phyloP scores from a whole-genome alignment of 1,284 basidiomycete genomes.

The Apiotrichum sp. region DNA sequence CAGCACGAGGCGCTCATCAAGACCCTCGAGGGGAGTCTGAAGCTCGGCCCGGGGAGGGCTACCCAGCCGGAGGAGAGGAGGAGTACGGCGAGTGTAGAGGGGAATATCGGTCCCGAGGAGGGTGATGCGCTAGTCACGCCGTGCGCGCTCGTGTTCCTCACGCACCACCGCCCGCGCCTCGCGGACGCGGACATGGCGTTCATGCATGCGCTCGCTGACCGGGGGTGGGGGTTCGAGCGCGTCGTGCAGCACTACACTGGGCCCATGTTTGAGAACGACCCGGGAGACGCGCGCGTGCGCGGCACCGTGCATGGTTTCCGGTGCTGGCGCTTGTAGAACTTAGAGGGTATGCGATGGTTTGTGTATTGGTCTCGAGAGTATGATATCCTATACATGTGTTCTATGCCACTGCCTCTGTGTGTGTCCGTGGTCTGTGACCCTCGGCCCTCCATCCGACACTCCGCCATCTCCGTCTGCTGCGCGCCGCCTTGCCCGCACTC shows the following conservation, averaged over 20 bases:
- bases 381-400: neutral
- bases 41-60: constrained; percentile 25
- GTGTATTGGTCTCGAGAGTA: neutral
- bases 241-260: constrained; percentile 62
- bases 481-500: too few relatives aligned
- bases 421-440: too few relatives aligned
- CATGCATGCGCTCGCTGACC: constrained; percentile 51
- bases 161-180: constrained; percentile 81
- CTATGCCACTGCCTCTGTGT: too few relatives aligned
- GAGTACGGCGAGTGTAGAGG: neutral
- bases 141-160: constrained; percentile 79
- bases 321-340: constrained; percentile 28
- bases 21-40: constrained; percentile 58
- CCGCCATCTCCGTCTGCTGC: too few relatives aligned
- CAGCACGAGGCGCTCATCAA: constrained; percentile 77
- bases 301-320: constrained; percentile 58
- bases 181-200: constrained; percentile 80
- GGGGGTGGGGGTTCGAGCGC: constrained; percentile 71
- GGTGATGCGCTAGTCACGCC: constrained; percentile 45
- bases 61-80: neutral
- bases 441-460: neutral
- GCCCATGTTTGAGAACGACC: constrained; percentile 83
- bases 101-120: constrained; percentile 3
- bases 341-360: too few relatives aligned
- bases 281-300: constrained; percentile 58